Percentiles rank a stretch among this genome's conserved stretches.
phyloP scores from a whole-genome alignment of 2,329 filamentous ascomycete genomes.

The Ilyonectria mors-panacis region DNA sequence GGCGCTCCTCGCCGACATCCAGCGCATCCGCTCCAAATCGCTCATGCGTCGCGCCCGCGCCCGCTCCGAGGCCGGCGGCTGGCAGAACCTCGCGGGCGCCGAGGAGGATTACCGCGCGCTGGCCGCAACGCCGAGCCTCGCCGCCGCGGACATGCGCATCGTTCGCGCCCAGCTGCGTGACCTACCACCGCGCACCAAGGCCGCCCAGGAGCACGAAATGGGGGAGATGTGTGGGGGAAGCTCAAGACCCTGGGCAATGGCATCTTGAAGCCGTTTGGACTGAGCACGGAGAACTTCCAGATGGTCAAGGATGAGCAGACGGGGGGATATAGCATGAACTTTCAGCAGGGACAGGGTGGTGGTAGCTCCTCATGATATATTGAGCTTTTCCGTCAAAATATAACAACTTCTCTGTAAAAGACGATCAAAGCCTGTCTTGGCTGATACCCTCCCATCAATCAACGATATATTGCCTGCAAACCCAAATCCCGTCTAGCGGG shows the following conservation, averaged over 20 bases:
- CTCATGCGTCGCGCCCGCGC: slow-evolving; percentile 85
- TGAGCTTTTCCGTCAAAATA: not conserved
- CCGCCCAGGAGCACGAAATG: slow-evolving; percentile 89
- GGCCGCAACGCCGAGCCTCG: slow-evolving; percentile 68
- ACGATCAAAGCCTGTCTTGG: not conserved
- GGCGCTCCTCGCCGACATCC: slow-evolving; percentile 70
- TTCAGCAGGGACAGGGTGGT: slow-evolving; percentile 59
- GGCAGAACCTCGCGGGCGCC: slow-evolving; percentile 85
- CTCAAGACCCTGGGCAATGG: slow-evolving; percentile 93
- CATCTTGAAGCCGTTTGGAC: slow-evolving; percentile 90
- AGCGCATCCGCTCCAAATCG: slow-evolving; percentile 85
- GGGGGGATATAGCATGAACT: slow-evolving; percentile 96
- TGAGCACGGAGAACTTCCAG: slow-evolving; percentile 95
- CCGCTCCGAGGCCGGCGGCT: slow-evolving; percentile 79
- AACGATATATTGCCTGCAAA: not conserved
- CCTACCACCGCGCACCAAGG: slow-evolving; percentile 79
- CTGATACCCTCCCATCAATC: too few species aligned
- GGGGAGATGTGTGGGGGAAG: slow-evolving; percentile 99
- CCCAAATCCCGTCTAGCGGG: not conserved
- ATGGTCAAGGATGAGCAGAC: slow-evolving; percentile 92
- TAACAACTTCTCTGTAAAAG: not conserved
- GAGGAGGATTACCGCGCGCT: slow-evolving; percentile 84
- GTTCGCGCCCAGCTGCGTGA: slow-evolving; percentile 76
- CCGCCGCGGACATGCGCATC: slow-evolving; percentile 75
- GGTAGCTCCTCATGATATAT: slow-evolving; percentile 31